A percentile compares a stretch with the other conserved stretches of the same genome.
phyloP scores from a whole-genome alignment of 225 moss, liverwort and hornwort genomes.

The Straminergon stramineum region DNA sequence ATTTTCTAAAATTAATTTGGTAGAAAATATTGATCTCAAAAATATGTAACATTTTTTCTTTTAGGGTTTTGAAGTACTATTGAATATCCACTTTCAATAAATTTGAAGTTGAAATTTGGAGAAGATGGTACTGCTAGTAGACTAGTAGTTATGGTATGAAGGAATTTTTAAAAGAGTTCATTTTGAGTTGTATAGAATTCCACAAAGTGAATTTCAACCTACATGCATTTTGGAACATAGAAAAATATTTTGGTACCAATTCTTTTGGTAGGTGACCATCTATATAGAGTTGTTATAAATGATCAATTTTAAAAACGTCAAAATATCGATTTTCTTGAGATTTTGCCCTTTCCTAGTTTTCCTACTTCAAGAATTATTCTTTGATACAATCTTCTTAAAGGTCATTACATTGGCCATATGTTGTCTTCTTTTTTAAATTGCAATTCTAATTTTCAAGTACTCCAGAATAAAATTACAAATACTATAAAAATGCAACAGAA shows the following conservation, averaged over 20 bases:
- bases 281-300: neutral
- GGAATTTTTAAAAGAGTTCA: neutral
- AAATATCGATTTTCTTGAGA: neutral
- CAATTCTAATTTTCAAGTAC: neutral
- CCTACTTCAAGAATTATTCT: neutral
- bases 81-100: neutral
- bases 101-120: neutral
- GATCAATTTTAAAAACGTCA: neutral
- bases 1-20: neutral
- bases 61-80: too few relatives aligned
- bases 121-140: neutral
- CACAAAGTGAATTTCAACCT: fast-evolving
- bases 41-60: too few relatives aligned
- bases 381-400: neutral
- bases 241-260: neutral
- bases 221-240: neutral
- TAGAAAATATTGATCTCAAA: neutral
- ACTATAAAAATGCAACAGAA: neutral
- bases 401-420: neutral
- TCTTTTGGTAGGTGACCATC: neutral
- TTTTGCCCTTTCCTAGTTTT: neutral
- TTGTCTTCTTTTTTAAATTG: neutral
- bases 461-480: too few relatives aligned
- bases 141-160: fast-evolving
- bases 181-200: neutral